Base-by-base conservation (phyloP, 2,329 filamentous ascomycete species). In the Hymenoscyphus linearis region DNA sequence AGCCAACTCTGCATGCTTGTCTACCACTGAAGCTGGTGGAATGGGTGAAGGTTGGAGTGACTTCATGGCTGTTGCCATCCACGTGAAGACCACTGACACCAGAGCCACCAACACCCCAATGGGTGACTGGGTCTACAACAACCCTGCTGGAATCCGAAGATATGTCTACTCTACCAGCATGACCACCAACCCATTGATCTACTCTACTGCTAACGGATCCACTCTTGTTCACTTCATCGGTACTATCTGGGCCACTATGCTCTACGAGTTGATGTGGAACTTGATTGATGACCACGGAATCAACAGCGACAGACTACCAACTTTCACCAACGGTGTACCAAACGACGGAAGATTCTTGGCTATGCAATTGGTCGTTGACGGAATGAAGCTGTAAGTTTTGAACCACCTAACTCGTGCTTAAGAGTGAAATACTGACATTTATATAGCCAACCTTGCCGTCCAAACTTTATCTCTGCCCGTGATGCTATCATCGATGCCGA, bases 1-100 rank as follows among this genome's bases (percentile, higher is more conserved):
- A 0, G 65, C 69, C 14, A 79, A 77, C 68, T 66, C 72, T 0
- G 71, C 70, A 55, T 85, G 82, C 64, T 74, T 84, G 12, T 67
- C 59, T 12, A 70, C 75, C 10, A 66, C 75, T n/a, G 81, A 85
- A 63, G 73, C 78, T 1, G 78, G 80, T 9, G 82, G 82, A 37
- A 83, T 85, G 82, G 82, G 81, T 44, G 82, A 85, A 60, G 82
- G 82, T 31, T 85, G 82, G 82, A 74, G 77, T 60, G 82, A 85
- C 65, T 82, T 84, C 70, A 80, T 79, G 72, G 81, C 81, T 4
- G 78, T 77, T 0, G 79, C 81, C 4, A 74, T 82, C 62, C 76
- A 77, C 55, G 68, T 81, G 61, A 79, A 80, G 72, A 56, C 75
- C 2, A 63, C 62, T 14, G 79, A 83, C 68, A 82, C 77, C 5